phyloP scores from a whole-genome alignment of 495 filamentous ascomycete species.

The Wilcoxina mikolae region DNA sequence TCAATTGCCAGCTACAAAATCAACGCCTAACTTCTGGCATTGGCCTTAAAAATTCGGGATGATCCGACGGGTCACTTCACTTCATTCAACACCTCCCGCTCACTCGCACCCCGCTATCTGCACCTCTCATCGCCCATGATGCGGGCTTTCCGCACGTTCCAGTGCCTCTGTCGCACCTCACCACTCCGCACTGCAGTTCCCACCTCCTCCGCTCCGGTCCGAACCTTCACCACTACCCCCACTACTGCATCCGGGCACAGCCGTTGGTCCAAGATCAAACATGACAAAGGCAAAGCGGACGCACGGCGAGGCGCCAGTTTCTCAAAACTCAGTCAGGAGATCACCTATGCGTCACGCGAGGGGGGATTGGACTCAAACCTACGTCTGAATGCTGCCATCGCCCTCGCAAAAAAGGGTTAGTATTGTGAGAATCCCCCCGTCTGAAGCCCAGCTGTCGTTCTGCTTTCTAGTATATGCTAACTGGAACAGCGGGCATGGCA shows the following conservation, averaged over 20 bases:
- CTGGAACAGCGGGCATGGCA: conserved; percentile 48
- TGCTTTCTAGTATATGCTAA: background rate
- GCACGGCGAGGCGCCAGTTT: conserved; percentile 33
- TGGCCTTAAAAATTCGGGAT: no score
- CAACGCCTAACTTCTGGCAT: no score
- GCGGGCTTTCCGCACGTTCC: conserved; percentile 4
- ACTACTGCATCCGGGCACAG: conserved; percentile 55
- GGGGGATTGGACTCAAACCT: conserved; percentile 64
- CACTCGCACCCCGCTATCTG: background rate
- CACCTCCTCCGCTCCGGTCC: background rate
- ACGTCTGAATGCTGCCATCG: conserved; percentile 54
- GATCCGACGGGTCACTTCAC: no score
- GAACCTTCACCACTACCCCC: conserved; percentile 39
- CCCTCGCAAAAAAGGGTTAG: conserved; percentile 58
- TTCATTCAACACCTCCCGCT: no score
- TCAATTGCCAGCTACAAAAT: no score
- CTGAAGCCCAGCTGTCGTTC: background rate
- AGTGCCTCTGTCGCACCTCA: conserved; percentile 1
- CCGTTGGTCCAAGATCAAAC: conserved; percentile 87
- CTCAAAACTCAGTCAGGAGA: conserved; percentile 38
- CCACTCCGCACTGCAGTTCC: background rate
- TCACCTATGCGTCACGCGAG: conserved; percentile 39
- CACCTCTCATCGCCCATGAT: background rate
- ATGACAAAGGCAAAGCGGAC: conserved; percentile 56
- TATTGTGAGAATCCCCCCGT: conserved; percentile 26